A percentile compares a stretch with the other conserved stretches of the same genome.
phyloP scores from a whole-genome alignment of 2,329 filamentous ascomycete species.

The Plectosphaerella plurivora region DNA sequence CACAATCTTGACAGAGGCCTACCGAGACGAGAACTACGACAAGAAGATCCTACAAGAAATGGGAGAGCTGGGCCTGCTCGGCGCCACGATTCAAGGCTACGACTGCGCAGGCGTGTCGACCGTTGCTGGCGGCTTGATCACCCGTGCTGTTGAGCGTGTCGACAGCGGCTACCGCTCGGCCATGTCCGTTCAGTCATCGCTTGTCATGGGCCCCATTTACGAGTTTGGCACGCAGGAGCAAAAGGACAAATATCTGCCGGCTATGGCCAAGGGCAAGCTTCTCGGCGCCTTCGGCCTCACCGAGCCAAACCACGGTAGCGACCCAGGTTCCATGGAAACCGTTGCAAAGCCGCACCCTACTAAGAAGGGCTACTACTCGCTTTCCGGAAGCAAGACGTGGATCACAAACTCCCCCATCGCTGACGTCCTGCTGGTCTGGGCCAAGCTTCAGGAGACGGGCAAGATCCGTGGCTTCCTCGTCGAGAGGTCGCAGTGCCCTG shows the following conservation, averaged over 20 bases:
- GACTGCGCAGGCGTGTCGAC: constrained; percentile 84
- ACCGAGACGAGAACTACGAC: constrained; percentile 82
- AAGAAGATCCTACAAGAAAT: constrained; percentile 82
- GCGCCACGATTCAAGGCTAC: constrained; percentile 81
- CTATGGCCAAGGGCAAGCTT: constrained; percentile 76
- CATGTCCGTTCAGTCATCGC: constrained; percentile 88
- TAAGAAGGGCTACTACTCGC: constrained; percentile 74
- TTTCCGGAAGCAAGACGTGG: constrained; percentile 88
- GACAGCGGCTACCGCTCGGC: constrained; percentile 89
- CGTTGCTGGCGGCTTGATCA: constrained; percentile 86
- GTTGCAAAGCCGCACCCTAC: constrained; percentile 78
- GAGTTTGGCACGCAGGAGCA: constrained; percentile 84
- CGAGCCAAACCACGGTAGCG: constrained; percentile 89
- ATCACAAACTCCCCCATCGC: constrained; percentile 92
- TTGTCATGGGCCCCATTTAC: constrained; percentile 90
- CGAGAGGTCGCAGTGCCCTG: constrained; percentile 77
- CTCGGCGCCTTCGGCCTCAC: constrained; percentile 86
- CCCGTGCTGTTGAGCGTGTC: constrained; percentile 82
- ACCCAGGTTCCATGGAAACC: constrained; percentile 88
- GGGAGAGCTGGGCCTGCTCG: constrained; percentile 85
- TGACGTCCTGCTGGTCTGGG: constrained; percentile 85
- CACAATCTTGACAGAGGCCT: constrained; percentile 57
- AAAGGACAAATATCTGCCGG: constrained; percentile 77
- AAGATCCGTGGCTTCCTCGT: constrained; percentile 93
- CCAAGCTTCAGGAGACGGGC: constrained; percentile 83